Percentiles rank a stretch among this genome's conserved stretches.
Evolutionary conservation across 2,329 filamentous ascomycete genomes (phyloP).

Genomic region (Amesomyces nigricolor): DNA sequence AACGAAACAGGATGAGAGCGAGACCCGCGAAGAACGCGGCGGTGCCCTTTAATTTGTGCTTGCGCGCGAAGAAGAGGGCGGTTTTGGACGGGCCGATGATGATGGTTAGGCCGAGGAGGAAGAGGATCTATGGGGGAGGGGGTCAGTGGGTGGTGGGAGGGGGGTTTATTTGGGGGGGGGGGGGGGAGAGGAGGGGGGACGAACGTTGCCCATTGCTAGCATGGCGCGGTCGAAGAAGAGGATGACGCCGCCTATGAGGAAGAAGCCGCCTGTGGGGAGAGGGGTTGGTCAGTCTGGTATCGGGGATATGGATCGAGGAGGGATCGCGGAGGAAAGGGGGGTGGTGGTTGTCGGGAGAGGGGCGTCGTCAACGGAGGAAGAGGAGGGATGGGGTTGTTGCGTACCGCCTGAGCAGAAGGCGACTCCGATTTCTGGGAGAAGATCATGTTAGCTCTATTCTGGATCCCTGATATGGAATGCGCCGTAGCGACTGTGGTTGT

Average conservation of each 20-base stretch:
- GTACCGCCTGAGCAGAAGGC: slow-evolving; percentile 96
- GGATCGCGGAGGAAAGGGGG: slow-evolving; percentile 18
- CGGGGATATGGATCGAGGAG: not conserved
- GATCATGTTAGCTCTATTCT: slow-evolving; percentile 26
- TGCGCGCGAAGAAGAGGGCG: slow-evolving; percentile 85
- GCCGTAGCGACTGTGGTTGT: not conserved
- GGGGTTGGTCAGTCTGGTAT: slow-evolving; percentile 22
- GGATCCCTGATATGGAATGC: slow-evolving; percentile 15
- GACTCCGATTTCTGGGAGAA: slow-evolving; percentile 77
- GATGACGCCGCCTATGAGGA: slow-evolving; percentile 88
- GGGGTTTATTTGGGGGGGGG: slow-evolving; percentile 6
- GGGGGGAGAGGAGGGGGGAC: slow-evolving; percentile 24
- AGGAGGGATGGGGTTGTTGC: slow-evolving; percentile 36
- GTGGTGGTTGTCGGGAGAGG: not conserved
- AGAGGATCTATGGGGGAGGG: slow-evolving; percentile 67
- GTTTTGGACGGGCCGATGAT: slow-evolving; percentile 94
- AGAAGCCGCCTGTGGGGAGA: slow-evolving; percentile 70
- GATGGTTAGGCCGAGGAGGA: slow-evolving; percentile 91
- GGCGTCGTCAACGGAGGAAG: not conserved
- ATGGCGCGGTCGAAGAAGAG: slow-evolving; percentile 98
- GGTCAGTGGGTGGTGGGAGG: not conserved
- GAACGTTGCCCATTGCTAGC: slow-evolving; percentile 96
- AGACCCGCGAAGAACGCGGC: slow-evolving; percentile 82
- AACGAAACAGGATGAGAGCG: slow-evolving; percentile 76
- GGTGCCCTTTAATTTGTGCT: slow-evolving; percentile 87